Base-by-base conservation (phyloP, 1,284 basidiomycete species). In the Kwoniella shivajii region DNA sequence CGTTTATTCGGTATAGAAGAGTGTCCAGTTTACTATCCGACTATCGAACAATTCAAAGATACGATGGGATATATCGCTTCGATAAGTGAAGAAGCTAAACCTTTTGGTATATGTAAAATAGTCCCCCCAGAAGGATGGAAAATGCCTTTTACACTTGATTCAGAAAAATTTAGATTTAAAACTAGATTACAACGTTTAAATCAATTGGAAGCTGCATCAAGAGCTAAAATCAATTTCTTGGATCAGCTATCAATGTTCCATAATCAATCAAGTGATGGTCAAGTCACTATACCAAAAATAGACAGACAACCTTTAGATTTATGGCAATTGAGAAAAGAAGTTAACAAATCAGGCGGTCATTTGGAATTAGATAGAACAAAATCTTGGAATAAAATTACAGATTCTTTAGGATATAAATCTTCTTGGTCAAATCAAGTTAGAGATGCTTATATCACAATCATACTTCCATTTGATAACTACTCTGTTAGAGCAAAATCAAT, bases 91-190 rank as follows among this genome's bases (percentile, higher is more conserved):
- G 80, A 84, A 34, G 93, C 89, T 0, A 85, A 83, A 68, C 79
- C 84, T 45, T 92, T 86, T 73, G 96, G 96, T 30, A 94, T 99
- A 68, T 93, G 90, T 80, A 99, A 99, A 81, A 87, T 99, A 59
- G 84, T 98, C 20, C 96, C 96, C 56, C 96, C 96, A 1, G 81
- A 84, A 58, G 90, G 86, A 34, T 99, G 96, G 96, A 85, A 88
- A 66, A 95, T 97, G 85, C 92, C 94, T 14, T 99, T 97, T 76
- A 88, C 90, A n/a, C 89, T 94, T 42, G 88, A 98, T 74, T 92
- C 92, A 30, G 89, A 93, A 84, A 68, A 64, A 59, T 78, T 77
- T 67, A 74, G 75, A 56, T 99, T 99, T 81, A 92, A 90, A 78
- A 99, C 95, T 48, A 87, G 96, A 49, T 81, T 98, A 47, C 94